Percentiles rank a stretch among this genome's conserved stretches.
Conservation (phyloP, 345 rosid species). For the Microcos paniculata region DNA sequence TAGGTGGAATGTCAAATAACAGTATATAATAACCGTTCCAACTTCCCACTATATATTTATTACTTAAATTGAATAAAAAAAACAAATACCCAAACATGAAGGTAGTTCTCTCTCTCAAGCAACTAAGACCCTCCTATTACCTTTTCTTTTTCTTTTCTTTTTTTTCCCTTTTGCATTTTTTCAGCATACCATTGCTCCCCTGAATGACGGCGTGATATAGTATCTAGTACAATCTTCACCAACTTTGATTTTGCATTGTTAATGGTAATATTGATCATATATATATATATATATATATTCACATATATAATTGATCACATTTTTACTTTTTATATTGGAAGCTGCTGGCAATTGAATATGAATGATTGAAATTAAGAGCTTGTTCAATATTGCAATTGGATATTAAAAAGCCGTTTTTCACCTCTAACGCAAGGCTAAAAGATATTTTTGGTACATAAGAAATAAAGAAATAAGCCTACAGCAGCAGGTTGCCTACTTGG, state of each 20-base stretch:
- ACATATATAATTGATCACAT: not conserved
- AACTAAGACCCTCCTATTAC: not conserved
- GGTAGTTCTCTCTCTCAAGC: not conserved
- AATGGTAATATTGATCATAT: not conserved
- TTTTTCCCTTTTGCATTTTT: not conserved
- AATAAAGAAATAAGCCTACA: too few relatives aligned
- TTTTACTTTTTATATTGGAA: not conserved
- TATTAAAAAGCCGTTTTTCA: too few relatives aligned
- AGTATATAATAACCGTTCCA: slow-evolving; percentile 9
- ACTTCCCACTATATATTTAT: not conserved
- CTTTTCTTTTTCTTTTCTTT: not conserved
- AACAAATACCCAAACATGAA: not conserved
- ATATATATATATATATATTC: not conserved
- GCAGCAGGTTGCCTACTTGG: too few relatives aligned
- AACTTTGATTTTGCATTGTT: slow-evolving; percentile 16
- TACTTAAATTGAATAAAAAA: too few relatives aligned
- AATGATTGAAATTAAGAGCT: too few relatives aligned
- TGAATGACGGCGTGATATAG: slow-evolving; percentile 11
- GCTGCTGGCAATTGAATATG: too few relatives aligned
- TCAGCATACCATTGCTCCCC: not conserved
- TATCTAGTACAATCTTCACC: slow-evolving; percentile 11
- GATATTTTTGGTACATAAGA: too few relatives aligned
- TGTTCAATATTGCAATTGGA: too few relatives aligned
- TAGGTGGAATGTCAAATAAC: slow-evolving; percentile 20
- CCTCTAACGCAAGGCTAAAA: too few relatives aligned